A percentile compares a stretch with the other conserved stretches of the same genome.
Evolutionary conservation across 371 early-diverging fungal species (phyloP).

Genomic region (Apophysomyces variabilis): DNA sequence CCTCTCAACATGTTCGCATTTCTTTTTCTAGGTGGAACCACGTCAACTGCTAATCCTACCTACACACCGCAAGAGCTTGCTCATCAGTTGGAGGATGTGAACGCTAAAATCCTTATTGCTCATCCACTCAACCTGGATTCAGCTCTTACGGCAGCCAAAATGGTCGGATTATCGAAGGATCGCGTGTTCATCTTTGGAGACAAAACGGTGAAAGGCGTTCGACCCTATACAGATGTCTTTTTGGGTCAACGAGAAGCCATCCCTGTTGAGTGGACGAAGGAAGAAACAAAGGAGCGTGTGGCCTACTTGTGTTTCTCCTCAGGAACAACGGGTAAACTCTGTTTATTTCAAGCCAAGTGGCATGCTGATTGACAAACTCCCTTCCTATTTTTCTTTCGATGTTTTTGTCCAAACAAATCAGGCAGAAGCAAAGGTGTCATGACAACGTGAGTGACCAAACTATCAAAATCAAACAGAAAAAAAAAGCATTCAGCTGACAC

Average conservation of each 20-base stretch:
- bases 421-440: constrained; percentile 78
- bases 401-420: neutral
- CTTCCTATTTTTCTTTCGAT: no score
- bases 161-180: constrained; percentile 55
- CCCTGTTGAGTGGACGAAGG: constrained; percentile 23
- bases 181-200: constrained; percentile 67
- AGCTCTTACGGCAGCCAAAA: constrained; percentile 65
- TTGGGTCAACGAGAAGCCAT: constrained; percentile 19
- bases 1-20: neutral
- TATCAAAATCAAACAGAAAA: neutral
- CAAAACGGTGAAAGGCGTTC: constrained; percentile 36
- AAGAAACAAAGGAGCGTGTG: constrained; percentile 42
- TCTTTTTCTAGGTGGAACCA: constrained; percentile 61
- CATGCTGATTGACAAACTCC: no score
- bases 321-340: constrained; percentile 71
- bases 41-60: constrained; percentile 77
- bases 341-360: neutral
- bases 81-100: constrained; percentile 72
- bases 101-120: constrained; percentile 65
- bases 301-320: constrained; percentile 84
- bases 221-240: constrained; percentile 33
- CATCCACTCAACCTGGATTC: constrained; percentile 45
- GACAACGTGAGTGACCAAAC: constrained; percentile 55
- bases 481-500: neutral
- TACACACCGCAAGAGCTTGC: constrained; percentile 79